These are phyloP conservation scores for Eimeria nieschulzi DNA, from an alignment of 169 alveolate genomes.

Conservation along the genomic window DNA sequence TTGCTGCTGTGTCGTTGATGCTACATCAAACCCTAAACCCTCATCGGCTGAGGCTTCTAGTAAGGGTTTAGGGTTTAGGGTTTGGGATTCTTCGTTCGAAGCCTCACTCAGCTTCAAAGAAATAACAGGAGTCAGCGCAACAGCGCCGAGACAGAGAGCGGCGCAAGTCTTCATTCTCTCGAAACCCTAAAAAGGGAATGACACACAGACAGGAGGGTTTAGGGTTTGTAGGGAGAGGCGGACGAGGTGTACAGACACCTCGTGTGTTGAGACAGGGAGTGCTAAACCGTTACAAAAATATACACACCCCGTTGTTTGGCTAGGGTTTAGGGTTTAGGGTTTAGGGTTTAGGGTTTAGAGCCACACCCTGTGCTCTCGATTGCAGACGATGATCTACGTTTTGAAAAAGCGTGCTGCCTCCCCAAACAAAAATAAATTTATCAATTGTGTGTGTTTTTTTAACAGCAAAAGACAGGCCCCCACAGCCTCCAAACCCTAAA, in stretches of 20 bases:
- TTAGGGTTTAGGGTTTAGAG: constrained; percentile 29
- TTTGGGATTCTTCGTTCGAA: neutral
- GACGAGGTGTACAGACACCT: too few species aligned
- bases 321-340: constrained; percentile 34
- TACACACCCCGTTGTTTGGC: too few species aligned
- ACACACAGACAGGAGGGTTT: constrained; percentile 12
- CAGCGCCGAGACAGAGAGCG: neutral
- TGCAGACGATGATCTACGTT: too few species aligned
- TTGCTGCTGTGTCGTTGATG: constrained; percentile 22
- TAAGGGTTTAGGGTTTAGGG: constrained; percentile 41
- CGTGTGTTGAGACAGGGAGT: too few species aligned
- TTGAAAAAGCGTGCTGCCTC: too few species aligned
- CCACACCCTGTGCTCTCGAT: neutral
- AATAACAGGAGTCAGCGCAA: neutral
- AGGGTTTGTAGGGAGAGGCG: too few species aligned
- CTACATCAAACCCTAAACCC: neutral
- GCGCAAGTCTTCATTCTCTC: neutral
- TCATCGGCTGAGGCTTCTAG: neutral
- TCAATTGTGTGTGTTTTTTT: too few species aligned
- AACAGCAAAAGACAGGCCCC: neutral
- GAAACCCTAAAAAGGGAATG: neutral
- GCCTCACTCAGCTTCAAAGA: neutral
- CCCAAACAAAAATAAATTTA: too few species aligned
- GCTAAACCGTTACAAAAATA: too few species aligned
- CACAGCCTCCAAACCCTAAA: constrained; percentile 21